These are phyloP conservation scores for Hemisphaericaspora xylanilytica DNA, from an alignment of 1,139 yeast species.

Conservation along the genomic window DNA sequence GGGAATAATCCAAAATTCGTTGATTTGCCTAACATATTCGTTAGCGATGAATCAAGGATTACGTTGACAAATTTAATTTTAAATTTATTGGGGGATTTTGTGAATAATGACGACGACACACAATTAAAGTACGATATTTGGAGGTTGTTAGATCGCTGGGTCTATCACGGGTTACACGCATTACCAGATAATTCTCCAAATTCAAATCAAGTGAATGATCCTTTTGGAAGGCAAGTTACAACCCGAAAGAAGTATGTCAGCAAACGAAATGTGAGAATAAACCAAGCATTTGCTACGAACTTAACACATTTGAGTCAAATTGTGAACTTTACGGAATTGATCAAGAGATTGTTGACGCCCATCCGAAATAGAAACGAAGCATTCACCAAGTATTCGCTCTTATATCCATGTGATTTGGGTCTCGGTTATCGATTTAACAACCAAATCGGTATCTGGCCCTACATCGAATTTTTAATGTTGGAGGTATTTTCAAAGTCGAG, in stretches of 20 bases:
- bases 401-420: constrained; percentile 69
- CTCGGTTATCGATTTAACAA: constrained; percentile 48
- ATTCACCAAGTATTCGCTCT: constrained; percentile 40
- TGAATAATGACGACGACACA: constrained; percentile 33
- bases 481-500: constrained; percentile 57
- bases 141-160: constrained; percentile 72
- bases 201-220: constrained; percentile 6
- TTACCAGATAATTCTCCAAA: constrained; percentile 14
- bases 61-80: constrained; percentile 35
- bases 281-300: constrained; percentile 32
- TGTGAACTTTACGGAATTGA: constrained; percentile 57
- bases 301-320: constrained; percentile 52
- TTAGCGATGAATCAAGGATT: constrained; percentile 38
- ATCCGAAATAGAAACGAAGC: constrained; percentile 23
- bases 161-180: constrained; percentile 44
- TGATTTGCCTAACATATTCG: constrained; percentile 26
- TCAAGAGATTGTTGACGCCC: constrained; percentile 36
- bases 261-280: constrained; percentile 31
- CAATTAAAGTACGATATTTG: constrained; percentile 54
- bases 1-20: constrained; percentile 17
- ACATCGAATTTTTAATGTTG: constrained; percentile 66
- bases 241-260: constrained; percentile 21
- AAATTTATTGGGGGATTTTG: constrained; percentile 48
- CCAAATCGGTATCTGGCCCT: constrained; percentile 72
- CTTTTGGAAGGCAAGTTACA: constrained; percentile 6